Conservation (phyloP, 305 asterid genomes). For the Ajuga reptans region DNA sequence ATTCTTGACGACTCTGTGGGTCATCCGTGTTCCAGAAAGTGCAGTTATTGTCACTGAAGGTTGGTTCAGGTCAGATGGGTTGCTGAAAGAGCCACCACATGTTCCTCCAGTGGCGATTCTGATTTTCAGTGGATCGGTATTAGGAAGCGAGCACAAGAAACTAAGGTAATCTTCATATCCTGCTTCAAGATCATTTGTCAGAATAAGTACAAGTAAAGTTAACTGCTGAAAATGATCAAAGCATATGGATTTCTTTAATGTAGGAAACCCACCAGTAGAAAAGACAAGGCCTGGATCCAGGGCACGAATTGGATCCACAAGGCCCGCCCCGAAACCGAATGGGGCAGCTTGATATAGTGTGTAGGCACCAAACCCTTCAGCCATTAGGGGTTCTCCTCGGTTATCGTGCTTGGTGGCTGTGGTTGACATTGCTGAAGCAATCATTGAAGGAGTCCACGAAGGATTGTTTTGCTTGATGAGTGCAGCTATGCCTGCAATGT, state of each 20-base stretch:
- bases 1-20: constrained; percentile 46
- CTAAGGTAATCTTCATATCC: constrained; percentile 64
- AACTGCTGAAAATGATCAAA: not conserved
- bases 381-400: constrained; percentile 76
- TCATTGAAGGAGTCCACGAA: constrained; percentile 79
- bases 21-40: constrained; percentile 48
- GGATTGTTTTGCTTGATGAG: constrained; percentile 61
- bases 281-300: constrained; percentile 76
- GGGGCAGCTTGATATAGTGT: constrained; percentile 62
- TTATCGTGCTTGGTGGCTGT: constrained; percentile 68
- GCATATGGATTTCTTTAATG: not conserved
- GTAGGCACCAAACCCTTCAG: constrained; percentile 56
- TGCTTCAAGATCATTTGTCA: constrained; percentile 23
- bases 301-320: constrained; percentile 61
- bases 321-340: constrained; percentile 85
- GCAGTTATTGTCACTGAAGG: constrained; percentile 83
- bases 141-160: constrained; percentile 80
- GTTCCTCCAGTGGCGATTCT: constrained; percentile 68
- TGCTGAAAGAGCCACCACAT: constrained; percentile 42
- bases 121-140: constrained; percentile 44
- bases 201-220: not conserved
- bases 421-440: constrained; percentile 88
- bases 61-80: constrained; percentile 67
- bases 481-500: constrained; percentile 81
- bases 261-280: constrained; percentile 39